Evolutionary conservation across 192 early-diverging fungal genomes (phyloP), one percentile per base, ranked within the genome.

Genomic region (Linnemannia exigua): DNA sequence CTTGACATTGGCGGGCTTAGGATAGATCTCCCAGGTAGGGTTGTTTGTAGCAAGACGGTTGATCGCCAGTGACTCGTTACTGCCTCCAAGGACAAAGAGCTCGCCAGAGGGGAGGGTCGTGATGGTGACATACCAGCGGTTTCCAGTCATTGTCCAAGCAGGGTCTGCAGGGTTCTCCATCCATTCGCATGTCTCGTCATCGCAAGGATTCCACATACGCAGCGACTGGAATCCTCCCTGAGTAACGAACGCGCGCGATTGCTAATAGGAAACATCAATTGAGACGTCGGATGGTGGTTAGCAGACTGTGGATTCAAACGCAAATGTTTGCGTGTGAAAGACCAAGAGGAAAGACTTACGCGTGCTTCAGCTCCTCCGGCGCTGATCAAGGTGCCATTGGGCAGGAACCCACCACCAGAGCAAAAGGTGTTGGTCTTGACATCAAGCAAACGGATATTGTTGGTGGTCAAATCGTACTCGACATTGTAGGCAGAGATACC

Each of bases 81-180:
- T 86, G 47, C 93, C 93, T 68, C 93, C 92, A 14, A 93, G 70
- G 69, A 92, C 89, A 20, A 92, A 83, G 17, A 94, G 31, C 28
- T 88, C 74, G 17, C 93, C 93, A 14, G 89, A 79, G 36, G 81
- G 67, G 33, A 91, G 76, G 25, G 88, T 80, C 14, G 79, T 76
- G 12, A 91, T 85, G 9, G 89, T 87, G 3, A 89, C 85, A 74
- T 92, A 92, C 91, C 91, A 92, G 31, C 91, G 88, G 46, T 90
- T 84, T 14, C 78, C 54, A 36, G 58, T 87, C 84, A 92, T 83
- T 5, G 72, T 61, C 75, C 78, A 75, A 15, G 79, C 74, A 3
- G 67, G 78, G 66, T 86, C 81, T 28, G 76, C 67, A 28, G 82
- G 79, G 36, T 72, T 83, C 76, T 92, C 91, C 20, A 72, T n/a